A percentile compares a stretch with the other conserved stretches of the same genome.
These are phyloP conservation scores for Biancaea sappan DNA, from an alignment of 306 rosid species.

Conservation along the genomic window DNA sequence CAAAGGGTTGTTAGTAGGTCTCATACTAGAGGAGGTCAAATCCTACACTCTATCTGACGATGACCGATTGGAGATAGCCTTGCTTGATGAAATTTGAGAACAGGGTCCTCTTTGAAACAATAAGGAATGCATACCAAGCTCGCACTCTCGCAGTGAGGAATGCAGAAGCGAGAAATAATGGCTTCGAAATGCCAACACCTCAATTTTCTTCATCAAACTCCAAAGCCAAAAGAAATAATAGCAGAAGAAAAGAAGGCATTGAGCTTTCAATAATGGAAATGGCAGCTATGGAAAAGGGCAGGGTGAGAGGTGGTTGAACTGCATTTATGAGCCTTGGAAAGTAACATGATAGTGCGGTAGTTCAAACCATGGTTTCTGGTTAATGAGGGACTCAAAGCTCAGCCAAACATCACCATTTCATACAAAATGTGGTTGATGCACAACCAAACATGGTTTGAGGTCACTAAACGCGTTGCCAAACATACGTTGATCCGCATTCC, in stretches of 20 bases:
- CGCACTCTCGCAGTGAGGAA: not conserved
- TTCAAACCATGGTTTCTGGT: no score
- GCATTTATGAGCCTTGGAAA: no score
- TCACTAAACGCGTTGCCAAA: no score
- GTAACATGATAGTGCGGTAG: no score
- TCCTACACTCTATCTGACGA: conserved; percentile 55
- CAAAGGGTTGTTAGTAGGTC: conserved; percentile 75
- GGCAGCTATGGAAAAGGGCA: not conserved
- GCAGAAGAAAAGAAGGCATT: not conserved
- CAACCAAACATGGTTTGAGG: no score
- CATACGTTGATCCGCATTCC: no score
- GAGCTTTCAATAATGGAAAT: not conserved
- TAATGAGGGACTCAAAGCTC: no score
- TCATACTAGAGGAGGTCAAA: conserved; percentile 67
- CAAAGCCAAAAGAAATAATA: not conserved
- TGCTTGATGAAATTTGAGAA: conserved; percentile 79
- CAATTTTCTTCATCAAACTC: not conserved
- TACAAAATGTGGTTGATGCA: no score
- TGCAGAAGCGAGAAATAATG: not conserved
- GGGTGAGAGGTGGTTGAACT: no score
- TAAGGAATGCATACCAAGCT: not conserved
- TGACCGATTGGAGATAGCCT: conserved; percentile 69
- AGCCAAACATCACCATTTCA: no score
- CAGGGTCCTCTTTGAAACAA: conserved; percentile 71
- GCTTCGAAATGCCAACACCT: not conserved